These are phyloP conservation scores for Elaeis oleifera DNA, from an alignment of 202 grass and related monocot species.

Conservation along the genomic window DNA sequence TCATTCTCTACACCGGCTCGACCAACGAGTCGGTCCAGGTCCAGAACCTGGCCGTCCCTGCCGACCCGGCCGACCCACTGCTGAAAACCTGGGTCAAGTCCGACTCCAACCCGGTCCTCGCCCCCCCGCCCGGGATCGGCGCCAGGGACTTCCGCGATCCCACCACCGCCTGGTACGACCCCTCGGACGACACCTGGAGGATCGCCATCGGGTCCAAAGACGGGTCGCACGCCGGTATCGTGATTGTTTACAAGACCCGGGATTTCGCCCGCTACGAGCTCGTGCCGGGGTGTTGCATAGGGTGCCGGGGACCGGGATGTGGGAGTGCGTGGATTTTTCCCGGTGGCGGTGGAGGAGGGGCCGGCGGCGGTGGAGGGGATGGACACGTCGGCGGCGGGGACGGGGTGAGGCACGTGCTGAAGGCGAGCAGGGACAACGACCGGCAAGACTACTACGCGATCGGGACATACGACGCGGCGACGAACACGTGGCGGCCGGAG, in stretches of 20 bases:
- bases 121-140: slow-evolving; percentile 31
- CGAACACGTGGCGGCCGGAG: slow-evolving; percentile 39
- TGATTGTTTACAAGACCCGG: slow-evolving; percentile 38
- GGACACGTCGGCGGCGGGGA: slow-evolving; percentile 15
- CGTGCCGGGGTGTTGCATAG: slow-evolving; percentile 41
- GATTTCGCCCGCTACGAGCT: slow-evolving; percentile 48
- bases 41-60: slow-evolving; percentile 57
- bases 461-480: slow-evolving; percentile 21
- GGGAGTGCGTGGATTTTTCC: slow-evolving; percentile 93
- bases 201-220: slow-evolving; percentile 81
- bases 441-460: slow-evolving; percentile 71
- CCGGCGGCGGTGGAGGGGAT: background rate
- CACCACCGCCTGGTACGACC: slow-evolving; percentile 59
- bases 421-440: slow-evolving; percentile 72
- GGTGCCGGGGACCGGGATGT: slow-evolving; percentile 48
- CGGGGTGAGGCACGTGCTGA: slow-evolving; percentile 57
- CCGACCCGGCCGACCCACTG: slow-evolving; percentile 48
- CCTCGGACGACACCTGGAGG: slow-evolving; percentile 37
- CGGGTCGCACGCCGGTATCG: slow-evolving; percentile 43
- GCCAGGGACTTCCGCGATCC: slow-evolving; percentile 66
- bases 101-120: slow-evolving; percentile 54
- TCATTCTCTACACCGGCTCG: slow-evolving; percentile 71
- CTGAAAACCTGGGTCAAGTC: slow-evolving; percentile 66
- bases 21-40: slow-evolving; percentile 64
- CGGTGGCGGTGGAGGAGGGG: slow-evolving; percentile 11